These are phyloP conservation scores for Hypoxylon intermedium DNA, from an alignment of 495 filamentous ascomycete species.

Conservation along the genomic window DNA sequence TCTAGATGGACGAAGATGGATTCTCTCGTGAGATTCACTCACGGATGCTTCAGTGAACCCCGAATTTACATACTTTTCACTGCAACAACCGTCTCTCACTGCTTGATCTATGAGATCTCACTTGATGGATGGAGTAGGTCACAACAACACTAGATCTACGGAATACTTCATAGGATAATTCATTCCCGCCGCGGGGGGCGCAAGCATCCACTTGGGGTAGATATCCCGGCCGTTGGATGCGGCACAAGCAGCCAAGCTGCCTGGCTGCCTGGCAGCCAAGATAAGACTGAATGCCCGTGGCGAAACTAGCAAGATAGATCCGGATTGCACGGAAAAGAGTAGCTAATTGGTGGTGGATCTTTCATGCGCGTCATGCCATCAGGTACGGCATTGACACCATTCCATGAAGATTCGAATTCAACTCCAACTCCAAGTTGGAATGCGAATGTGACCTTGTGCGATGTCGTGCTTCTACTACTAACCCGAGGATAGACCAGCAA, in stretches of 20 bases:
- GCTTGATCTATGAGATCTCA: background rate
- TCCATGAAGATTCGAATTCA: no score
- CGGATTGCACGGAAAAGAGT: constrained; percentile 7
- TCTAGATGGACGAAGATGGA: background rate
- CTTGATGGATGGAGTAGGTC: background rate
- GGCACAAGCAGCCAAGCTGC: background rate
- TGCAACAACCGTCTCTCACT: background rate
- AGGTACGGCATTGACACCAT: no score
- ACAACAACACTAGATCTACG: no score
- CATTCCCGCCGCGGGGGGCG: constrained; percentile 8
- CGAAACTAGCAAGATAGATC: background rate
- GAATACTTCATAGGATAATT: constrained; percentile 28
- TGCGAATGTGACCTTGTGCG: constrained; percentile 21
- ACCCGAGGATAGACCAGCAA: background rate
- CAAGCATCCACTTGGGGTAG: constrained; percentile 22
- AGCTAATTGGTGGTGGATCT: constrained; percentile 10
- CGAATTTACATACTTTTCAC: background rate
- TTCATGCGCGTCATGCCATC: constrained; percentile 9
- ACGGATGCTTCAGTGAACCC: background rate
- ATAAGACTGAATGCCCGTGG: constrained; percentile 14
- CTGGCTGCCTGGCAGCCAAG: no score
- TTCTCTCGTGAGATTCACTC: background rate
- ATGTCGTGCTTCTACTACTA: constrained; percentile 28
- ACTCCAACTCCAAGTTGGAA: constrained; percentile 16
- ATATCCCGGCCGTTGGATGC: constrained; percentile 1